Evolutionary conservation across 805 yeast genomes (phyloP).

Genomic region (Kluyveromyces dobzhanskii): DNA sequence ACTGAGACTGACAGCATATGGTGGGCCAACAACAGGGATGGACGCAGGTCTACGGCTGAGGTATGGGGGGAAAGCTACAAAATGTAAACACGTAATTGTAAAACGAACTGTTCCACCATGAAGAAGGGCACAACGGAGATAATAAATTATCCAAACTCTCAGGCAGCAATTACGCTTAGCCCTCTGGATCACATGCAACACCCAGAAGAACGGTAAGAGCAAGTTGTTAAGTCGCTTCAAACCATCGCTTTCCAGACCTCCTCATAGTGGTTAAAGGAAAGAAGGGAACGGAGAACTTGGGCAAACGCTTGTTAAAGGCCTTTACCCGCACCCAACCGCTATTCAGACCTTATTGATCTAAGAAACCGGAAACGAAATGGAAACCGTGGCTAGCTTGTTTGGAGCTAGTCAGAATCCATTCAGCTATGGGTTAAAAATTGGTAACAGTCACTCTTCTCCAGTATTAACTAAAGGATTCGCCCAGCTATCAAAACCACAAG

Average conservation of each 20-base stretch:
- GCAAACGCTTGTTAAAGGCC: no score
- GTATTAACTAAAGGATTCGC: constrained; percentile 27
- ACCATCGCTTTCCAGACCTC: constrained; percentile 8
- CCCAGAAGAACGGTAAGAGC: neutral
- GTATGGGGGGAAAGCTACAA: no score
- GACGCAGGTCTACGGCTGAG: no score
- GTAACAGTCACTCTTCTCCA: constrained; percentile 25
- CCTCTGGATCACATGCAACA: constrained; percentile 28
- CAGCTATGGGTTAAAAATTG: constrained; percentile 32
- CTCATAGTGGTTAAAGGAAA: constrained; percentile 18
- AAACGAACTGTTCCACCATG: constrained; percentile 29
- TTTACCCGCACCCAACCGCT: no score
- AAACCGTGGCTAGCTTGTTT: constrained; percentile 31
- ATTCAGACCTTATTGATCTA: constrained; percentile 20
- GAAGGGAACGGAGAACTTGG: no score
- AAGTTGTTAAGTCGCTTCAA: no score
- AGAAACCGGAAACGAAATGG: constrained; percentile 37
- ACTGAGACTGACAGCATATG: no score
- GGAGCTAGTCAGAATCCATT: constrained; percentile 30
- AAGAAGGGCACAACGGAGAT: constrained; percentile 26
- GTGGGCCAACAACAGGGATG: no score
- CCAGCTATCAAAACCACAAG: constrained; percentile 5
- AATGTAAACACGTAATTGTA: no score
- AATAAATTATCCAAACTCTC: constrained; percentile 25
- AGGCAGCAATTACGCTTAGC: constrained; percentile 21